These are phyloP conservation scores for Calocybe gangraenosa DNA, from an alignment of 768 basidiomycete genomes.

Conservation along the genomic window DNA sequence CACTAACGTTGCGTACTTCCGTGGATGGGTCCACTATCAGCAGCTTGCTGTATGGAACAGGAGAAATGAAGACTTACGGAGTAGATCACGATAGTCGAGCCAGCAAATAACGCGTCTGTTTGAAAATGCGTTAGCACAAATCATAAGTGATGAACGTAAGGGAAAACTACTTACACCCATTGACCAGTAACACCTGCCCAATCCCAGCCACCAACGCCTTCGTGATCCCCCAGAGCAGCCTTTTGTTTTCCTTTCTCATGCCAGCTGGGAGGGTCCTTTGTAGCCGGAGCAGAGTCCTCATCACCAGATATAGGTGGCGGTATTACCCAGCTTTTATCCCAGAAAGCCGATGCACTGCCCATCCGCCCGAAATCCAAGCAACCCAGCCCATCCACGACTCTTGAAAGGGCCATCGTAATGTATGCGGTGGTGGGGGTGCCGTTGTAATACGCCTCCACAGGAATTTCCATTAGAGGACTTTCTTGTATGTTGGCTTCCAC, in stretches of 20 bases:
- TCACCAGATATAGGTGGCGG: neutral
- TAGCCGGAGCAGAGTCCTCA: neutral
- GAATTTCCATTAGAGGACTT: conserved; percentile 17
- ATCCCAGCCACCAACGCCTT: conserved; percentile 42
- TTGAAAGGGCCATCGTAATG: neutral
- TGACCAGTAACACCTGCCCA: conserved; percentile 54
- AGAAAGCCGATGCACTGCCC: conserved; percentile 38
- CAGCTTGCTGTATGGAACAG: too few species aligned
- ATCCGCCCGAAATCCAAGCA: conserved; percentile 32
- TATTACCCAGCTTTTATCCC: conserved; percentile 20
- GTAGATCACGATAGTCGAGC: conserved; percentile 53
- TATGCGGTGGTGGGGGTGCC: neutral
- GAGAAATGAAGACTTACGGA: conserved; percentile 32
- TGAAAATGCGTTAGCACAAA: neutral
- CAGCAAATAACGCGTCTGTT: conserved; percentile 52
- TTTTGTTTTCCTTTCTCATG: conserved; percentile 19
- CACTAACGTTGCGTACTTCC: conserved; percentile 36
- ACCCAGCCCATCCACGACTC: conserved; percentile 14
- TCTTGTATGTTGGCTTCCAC: conserved; percentile 50
- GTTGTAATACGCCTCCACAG: neutral
- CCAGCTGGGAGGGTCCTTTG: neutral
- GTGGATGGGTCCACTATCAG: too few species aligned
- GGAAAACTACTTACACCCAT: conserved; percentile 40
- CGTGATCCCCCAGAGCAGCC: conserved; percentile 9
- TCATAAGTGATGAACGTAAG: neutral